These are phyloP conservation scores for Stephania japonica DNA, from an alignment of 164 flowering plant species.

Conservation along the genomic window DNA sequence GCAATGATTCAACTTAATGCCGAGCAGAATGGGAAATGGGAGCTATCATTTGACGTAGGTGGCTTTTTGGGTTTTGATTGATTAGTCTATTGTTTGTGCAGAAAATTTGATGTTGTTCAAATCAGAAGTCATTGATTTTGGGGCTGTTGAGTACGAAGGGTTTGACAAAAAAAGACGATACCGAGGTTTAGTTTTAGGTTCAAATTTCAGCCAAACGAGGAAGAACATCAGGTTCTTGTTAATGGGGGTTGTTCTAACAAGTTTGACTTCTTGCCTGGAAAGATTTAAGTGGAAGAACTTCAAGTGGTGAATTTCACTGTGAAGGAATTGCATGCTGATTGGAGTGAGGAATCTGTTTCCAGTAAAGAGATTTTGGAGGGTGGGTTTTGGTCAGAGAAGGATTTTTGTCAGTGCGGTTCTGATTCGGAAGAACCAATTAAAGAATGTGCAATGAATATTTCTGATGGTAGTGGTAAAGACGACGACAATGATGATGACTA, in stretches of 20 bases:
- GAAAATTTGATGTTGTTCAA: too few species aligned
- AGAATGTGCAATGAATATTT: slow-evolving; percentile 14
- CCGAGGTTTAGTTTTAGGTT: slow-evolving; percentile 44
- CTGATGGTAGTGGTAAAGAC: slow-evolving; percentile 5
- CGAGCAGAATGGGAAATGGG: slow-evolving; percentile 15
- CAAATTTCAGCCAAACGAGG: slow-evolving; percentile 44
- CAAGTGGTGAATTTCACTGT: slow-evolving; percentile 27
- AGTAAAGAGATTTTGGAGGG: slow-evolving; percentile 12
- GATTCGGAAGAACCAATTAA: slow-evolving; percentile 5
- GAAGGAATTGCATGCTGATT: slow-evolving; percentile 19
- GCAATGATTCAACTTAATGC: too few species aligned
- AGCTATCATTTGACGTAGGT: too few species aligned
- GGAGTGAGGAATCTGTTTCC: too few species aligned
- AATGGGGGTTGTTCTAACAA: slow-evolving; percentile 15
- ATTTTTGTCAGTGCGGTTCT: slow-evolving; percentile 21
- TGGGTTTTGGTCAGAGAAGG: slow-evolving; percentile 35
- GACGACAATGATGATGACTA: background rate
- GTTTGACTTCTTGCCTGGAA: slow-evolving; percentile 27
- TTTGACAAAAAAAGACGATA: slow-evolving; percentile 31
- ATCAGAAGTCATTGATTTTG: too few species aligned
- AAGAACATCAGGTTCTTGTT: slow-evolving; percentile 2
- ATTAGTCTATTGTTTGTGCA: too few species aligned
- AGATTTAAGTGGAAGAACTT: slow-evolving; percentile 30
- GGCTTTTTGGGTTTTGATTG: too few species aligned
- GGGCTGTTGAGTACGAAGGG: slow-evolving; percentile 19